Percentiles rank a stretch among this genome's conserved stretches.
phyloP scores from a whole-genome alignment of 495 filamentous ascomycete species.

The Niebla homalea region DNA sequence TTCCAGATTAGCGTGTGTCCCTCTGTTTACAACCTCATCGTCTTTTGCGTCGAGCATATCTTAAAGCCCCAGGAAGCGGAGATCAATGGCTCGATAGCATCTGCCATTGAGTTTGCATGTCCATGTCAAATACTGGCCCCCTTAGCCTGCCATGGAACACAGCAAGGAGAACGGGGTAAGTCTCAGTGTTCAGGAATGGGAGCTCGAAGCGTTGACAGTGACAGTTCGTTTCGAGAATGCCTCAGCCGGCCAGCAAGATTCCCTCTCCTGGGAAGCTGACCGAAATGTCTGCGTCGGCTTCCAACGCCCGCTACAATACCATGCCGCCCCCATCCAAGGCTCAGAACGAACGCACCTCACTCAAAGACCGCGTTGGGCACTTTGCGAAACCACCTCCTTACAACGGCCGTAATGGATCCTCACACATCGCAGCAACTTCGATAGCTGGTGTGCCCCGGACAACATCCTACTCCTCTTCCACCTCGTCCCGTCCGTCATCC shows the following conservation, averaged over 20 bases:
- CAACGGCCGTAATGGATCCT: conserved; percentile 22
- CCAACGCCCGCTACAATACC: conserved; percentile 49
- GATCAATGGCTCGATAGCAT: no score
- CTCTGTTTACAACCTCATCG: no score
- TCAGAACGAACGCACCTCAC: conserved; percentile 39
- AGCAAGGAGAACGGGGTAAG: conserved; percentile 17
- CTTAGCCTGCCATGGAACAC: conserved; percentile 9
- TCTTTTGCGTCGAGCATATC: no score
- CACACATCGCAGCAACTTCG: conserved; percentile 24
- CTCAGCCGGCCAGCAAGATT: conserved; percentile 6
- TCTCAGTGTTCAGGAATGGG: background rate
- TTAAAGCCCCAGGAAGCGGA: no score
- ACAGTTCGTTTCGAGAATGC: conserved; percentile 15
- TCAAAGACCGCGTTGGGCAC: conserved; percentile 43
- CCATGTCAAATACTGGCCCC: no score
- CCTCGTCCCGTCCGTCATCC: conserved; percentile 30
- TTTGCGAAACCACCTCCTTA: conserved; percentile 28
- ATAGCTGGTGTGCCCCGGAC: conserved; percentile 27
- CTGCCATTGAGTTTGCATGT: no score
- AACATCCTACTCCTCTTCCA: conserved; percentile 31
- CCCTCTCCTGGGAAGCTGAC: conserved; percentile 25
- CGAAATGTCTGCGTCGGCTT: conserved; percentile 52
- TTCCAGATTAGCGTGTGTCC: no score
- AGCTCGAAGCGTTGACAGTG: background rate
- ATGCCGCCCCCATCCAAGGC: conserved; percentile 35